Conservation (phyloP, 1,139 yeast genomes). For the Lodderomyces metapsilosis region DNA sequence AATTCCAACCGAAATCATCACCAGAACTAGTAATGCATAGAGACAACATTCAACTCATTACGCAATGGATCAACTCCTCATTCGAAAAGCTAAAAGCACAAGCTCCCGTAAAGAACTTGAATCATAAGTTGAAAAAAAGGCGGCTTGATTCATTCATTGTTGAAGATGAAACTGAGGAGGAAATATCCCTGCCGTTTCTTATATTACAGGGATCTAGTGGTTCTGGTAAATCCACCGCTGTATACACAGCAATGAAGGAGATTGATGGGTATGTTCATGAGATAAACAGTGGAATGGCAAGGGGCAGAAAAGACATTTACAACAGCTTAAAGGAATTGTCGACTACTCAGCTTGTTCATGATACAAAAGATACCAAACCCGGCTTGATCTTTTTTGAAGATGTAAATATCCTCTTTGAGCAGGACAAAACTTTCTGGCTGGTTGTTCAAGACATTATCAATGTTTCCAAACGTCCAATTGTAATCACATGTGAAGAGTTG, state of each 20-base stretch:
- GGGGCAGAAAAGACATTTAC: constrained; percentile 71
- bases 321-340: constrained; percentile 73
- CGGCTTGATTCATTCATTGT: constrained; percentile 29
- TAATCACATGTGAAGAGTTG: constrained; percentile 67
- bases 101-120: constrained; percentile 30
- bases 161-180: constrained; percentile 26
- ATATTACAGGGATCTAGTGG: constrained; percentile 74
- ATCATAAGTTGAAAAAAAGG: constrained; percentile 17
- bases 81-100: constrained; percentile 36
- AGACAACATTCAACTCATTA: constrained; percentile 22
- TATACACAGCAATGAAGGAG: constrained; percentile 67
- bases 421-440: constrained; percentile 79
- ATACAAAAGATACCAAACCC: constrained; percentile 45
- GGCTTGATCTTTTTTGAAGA: constrained; percentile 83
- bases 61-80: constrained; percentile 50
- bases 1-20: constrained; percentile 40
- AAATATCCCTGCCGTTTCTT: constrained; percentile 56
- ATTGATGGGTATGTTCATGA: constrained; percentile 77
- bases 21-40: constrained; percentile 36
- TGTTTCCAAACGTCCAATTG: constrained; percentile 74
- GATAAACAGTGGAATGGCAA: constrained; percentile 66
- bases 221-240: constrained; percentile 74
- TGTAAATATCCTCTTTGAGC: constrained; percentile 78
- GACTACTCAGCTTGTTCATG: constrained; percentile 79
- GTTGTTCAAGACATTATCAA: constrained; percentile 63